Evolutionary conservation across 768 basidiomycete genomes (phyloP), one percentile per base, ranked within the genome.

Genomic region (Tylopilus subfusipes): DNA sequence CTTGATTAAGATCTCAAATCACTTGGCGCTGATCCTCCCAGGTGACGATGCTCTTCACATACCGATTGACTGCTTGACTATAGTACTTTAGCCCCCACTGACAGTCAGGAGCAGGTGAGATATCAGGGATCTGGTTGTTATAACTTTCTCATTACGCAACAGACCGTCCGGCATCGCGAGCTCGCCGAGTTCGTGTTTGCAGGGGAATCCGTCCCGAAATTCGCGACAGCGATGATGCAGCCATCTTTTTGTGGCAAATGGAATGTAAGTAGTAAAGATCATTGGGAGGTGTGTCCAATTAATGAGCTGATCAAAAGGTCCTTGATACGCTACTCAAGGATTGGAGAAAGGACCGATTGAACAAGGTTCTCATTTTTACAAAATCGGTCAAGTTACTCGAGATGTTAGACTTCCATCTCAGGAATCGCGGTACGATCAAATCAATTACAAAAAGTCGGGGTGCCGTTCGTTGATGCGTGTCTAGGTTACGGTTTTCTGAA

Each of bases 291-390:
- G 6, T 46, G 22, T 5, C 12, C 22, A n/a, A 14, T 16, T n/a
- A 40, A 48, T 34, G 13, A 14, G 21, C 18, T 45, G 25, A 4
- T n/a, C n/a, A 6, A 1, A 58, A 93, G 89, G 81, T 90, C 0
- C 74, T 94, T 9, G 77, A 85, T 54, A 73, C 76, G 8, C 73
- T 89, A 3, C 73, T 98, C 21, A 79, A 78, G 44, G 79, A 85
- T 42, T 85, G 86, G 81, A 79, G 80, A 62, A 81, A 80, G 60
- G 83, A 85, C 44, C 67, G 70, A 18, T 76, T 79, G 0, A 94
- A 90, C 72, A 98, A 97, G 72, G 92, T 97, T 38, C 76, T 98
- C 40, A 85, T 98, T 54, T 98, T 98, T 72, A 94, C 93, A 3
- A 93, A 93, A 68, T 89, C 91, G 1, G 90, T 95, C 52, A 93